Base-by-base conservation (phyloP, 2,329 filamentous ascomycete species). In the Stemphylium beticola region DNA sequence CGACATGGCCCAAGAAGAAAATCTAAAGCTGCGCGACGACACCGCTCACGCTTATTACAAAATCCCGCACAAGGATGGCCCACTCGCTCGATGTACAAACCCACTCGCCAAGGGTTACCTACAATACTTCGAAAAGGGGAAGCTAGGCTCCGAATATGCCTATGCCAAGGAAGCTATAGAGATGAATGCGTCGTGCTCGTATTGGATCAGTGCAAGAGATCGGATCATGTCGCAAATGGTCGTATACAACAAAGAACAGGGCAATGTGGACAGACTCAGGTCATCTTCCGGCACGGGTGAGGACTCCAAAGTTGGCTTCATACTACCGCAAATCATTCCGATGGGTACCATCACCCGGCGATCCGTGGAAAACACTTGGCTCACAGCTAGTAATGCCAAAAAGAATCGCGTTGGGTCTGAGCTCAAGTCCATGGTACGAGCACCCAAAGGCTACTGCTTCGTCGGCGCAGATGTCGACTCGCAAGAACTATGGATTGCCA, bases 131-230 rank as follows among this genome's bases (percentile, higher is more conserved):
- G 95, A 99, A 67, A 90, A 90, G 32, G 93, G 92, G 0, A 91
- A 84, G 0, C 79, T 99, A 3, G 91, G 91, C 0, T 98, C 93
- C 0, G 89, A 96, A 73, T 98, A 89, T 67, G 74, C 87, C 0
- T 93, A 97, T 67, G 95, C 95, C 0, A 98, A 96, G 70, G 92
- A 96, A 73, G 95, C 96, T 0, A 79, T 99, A 38, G 90, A 98
- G 66, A 99, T 99, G 95, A 99, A 99, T 66, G 92, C 95, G 0
- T 96, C 92, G 0, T 99, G 96, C 73, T 98, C 93, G 0, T 99
- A 99, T 76, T 99, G 96, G 95, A 98, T 99, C 66, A 96, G 92
- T 68, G 93, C 95, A 14, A 85, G 95, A 58, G 92, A 96, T 69
- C 83, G 95, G 44, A 99, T 99, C 76, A 93, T 81, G 82, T 90